These are phyloP conservation scores for Beauveria sp. DNA, from an alignment of 2,329 filamentous ascomycete genomes.

Conservation along the genomic window DNA sequence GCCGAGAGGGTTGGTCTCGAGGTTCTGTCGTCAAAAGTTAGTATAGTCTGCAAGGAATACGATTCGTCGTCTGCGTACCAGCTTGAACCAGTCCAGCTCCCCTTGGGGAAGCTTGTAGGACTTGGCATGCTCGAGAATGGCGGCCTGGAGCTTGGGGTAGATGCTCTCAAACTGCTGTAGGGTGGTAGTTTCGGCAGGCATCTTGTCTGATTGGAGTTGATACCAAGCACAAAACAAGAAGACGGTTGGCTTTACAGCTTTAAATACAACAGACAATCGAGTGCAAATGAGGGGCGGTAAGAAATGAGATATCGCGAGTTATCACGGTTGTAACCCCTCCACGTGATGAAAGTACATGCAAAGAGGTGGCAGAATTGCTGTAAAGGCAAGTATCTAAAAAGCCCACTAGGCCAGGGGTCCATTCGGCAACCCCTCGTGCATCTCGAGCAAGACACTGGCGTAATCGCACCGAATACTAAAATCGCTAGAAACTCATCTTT, in stretches of 20 bases:
- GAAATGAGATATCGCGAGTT: constrained; percentile 3
- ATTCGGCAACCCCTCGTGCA: background rate
- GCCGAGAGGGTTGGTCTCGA: constrained; percentile 80
- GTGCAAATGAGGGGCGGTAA: constrained; percentile 5
- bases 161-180: constrained; percentile 83
- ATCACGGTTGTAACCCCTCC: background rate
- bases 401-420: background rate
- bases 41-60: background rate
- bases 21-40: constrained; percentile 44
- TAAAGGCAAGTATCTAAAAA: background rate
- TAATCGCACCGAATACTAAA: background rate
- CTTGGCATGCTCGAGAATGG: constrained; percentile 69
- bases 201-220: constrained; percentile 3
- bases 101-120: constrained; percentile 76
- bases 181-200: constrained; percentile 58
- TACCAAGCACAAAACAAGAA: background rate
- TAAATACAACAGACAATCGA: background rate
- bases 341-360: constrained; percentile 9
- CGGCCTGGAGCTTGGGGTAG: constrained; percentile 78
- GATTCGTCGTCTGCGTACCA: constrained; percentile 45
- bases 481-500: background rate
- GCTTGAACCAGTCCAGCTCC: constrained; percentile 79
- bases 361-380: background rate
- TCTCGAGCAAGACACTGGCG: background rate
- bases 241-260: background rate